Base-by-base conservation (phyloP, 1,284 basidiomycete species). In the Moniliophthora roreri region DNA sequence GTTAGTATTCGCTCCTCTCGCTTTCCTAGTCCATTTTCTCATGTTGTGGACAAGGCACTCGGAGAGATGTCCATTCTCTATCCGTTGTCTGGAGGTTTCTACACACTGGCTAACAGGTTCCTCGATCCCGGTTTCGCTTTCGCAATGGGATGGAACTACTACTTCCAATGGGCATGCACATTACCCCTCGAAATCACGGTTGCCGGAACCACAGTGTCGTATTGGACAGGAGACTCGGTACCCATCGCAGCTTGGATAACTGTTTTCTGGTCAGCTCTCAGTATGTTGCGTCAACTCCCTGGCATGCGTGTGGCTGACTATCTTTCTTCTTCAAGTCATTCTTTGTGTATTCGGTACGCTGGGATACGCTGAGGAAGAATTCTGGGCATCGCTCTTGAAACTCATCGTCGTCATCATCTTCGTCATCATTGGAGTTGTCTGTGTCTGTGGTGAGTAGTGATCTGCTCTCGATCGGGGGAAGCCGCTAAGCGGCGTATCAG, bases 321-420 rank as follows among this genome's bases (percentile, higher is more conserved):
- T 61, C 46, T 40, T 46, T n/a, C 37, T 9, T 18, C n/a, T 2
- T 46, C 8, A 11, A 76, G 74, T 66, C 8, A 68, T 77, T 18
- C 48, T 71, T 39, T 65, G 65, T 46, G 24, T 75, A 13, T 74
- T 77, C 52, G 75, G 74, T 54, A 76, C 75, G 9, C 69, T 77
- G 6, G 74, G 74, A 15, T 81, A 73, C 53, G 81, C 80, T 1
- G 81, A 79, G 58, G 73, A 77, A 62, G 81, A 83, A 59, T 82
- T 80, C 59, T 80, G 77, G 73, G 79, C 81, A 20, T 78, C 78
- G 3, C 76, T 72, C 52, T 69, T 84, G 55, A 84, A 84, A 67
- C 71, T 85, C 47, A 54, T 80, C 38, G 73, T 80, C 2, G 76
- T 82, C 41, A 65, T 82, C 7, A 76, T 77, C 58, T 76, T 84